Conservation (phyloP, 192 early-diverging fungal genomes). For the Podila epigama region DNA sequence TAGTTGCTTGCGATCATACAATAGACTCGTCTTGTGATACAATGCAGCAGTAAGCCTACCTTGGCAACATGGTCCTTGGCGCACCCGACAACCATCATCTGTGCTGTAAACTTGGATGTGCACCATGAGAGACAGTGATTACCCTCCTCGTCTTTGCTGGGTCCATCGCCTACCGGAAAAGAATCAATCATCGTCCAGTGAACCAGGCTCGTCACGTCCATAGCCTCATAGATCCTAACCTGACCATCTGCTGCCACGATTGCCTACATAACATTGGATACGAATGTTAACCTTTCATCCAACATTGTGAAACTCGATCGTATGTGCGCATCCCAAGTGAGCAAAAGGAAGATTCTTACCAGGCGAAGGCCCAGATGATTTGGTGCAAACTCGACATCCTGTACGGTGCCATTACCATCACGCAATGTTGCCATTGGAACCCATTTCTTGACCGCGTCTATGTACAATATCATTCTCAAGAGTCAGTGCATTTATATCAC, state of each 20-base stretch:
- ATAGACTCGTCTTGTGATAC: too few relatives aligned
- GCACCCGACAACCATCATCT: conserved; percentile 87
- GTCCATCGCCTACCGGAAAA: conserved; percentile 61
- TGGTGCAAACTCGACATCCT: conserved; percentile 92
- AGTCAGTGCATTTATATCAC: conserved; percentile 49
- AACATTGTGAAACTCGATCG: too few relatives aligned
- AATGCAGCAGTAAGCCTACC: too few relatives aligned
- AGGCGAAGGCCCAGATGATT: conserved; percentile 81
- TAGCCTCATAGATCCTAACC: conserved; percentile 87
- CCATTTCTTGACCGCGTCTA: conserved; percentile 76
- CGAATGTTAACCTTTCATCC: too few relatives aligned
- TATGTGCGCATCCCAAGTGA: too few relatives aligned
- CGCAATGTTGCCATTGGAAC: conserved; percentile 61
- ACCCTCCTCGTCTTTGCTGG: conserved; percentile 76
- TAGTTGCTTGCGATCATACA: too few relatives aligned
- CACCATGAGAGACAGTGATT: conserved; percentile 90
- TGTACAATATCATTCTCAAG: background rate
- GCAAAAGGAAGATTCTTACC: conserved; percentile 48
- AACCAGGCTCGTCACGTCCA: conserved; percentile 76
- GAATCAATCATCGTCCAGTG: conserved; percentile 81
- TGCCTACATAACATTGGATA: conserved; percentile 60
- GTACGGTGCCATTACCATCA: conserved; percentile 77
- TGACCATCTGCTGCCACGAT: conserved; percentile 81
- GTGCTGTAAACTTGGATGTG: conserved; percentile 75
- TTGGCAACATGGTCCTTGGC: conserved; percentile 81